These are phyloP conservation scores for Arthrobotrys megalospora DNA, from an alignment of 2,329 filamentous ascomycete genomes.

Conservation along the genomic window DNA sequence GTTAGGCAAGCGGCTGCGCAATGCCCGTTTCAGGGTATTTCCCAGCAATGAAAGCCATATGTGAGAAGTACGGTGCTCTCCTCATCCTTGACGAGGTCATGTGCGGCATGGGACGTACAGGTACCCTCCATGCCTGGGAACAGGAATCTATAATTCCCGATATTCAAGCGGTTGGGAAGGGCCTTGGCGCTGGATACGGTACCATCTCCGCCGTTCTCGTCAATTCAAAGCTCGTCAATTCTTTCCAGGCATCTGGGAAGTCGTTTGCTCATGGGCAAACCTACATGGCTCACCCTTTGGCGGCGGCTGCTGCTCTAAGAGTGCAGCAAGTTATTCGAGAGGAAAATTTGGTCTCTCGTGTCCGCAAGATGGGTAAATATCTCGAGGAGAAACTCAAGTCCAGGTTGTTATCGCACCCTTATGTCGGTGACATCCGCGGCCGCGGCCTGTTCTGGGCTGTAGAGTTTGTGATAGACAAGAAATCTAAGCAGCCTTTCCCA, in stretches of 20 bases:
- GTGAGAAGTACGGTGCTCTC: constrained; percentile 79
- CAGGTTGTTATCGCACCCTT: constrained; percentile 68
- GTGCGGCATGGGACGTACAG: constrained; percentile 76
- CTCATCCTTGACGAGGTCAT: constrained; percentile 86
- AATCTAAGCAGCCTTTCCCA: constrained; percentile 70
- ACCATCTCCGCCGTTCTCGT: constrained; percentile 76
- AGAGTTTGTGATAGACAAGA: constrained; percentile 72
- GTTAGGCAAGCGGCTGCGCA: constrained; percentile 78
- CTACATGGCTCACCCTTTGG: constrained; percentile 75
- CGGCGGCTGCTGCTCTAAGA: constrained; percentile 75
- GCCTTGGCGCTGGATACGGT: constrained; percentile 76
- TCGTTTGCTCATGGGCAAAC: constrained; percentile 73
- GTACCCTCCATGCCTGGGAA: constrained; percentile 76
- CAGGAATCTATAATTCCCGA: constrained; percentile 75
- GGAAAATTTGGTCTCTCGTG: constrained; percentile 74
- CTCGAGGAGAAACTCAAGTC: constrained; percentile 70
- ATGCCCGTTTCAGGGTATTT: constrained; percentile 79
- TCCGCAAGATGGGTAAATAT: constrained; percentile 71
- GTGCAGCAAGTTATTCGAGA: constrained; percentile 75
- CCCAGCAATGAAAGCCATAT: constrained; percentile 77
- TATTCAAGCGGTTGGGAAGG: constrained; percentile 77
- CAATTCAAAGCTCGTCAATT: constrained; percentile 70
- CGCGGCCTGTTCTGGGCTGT: constrained; percentile 74
- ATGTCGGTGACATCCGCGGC: constrained; percentile 76
- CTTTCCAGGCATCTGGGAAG: constrained; percentile 66